Evolutionary conservation across 2,329 filamentous ascomycete genomes (phyloP).

Genomic region (Neopestalotiopsis clavispora): DNA sequence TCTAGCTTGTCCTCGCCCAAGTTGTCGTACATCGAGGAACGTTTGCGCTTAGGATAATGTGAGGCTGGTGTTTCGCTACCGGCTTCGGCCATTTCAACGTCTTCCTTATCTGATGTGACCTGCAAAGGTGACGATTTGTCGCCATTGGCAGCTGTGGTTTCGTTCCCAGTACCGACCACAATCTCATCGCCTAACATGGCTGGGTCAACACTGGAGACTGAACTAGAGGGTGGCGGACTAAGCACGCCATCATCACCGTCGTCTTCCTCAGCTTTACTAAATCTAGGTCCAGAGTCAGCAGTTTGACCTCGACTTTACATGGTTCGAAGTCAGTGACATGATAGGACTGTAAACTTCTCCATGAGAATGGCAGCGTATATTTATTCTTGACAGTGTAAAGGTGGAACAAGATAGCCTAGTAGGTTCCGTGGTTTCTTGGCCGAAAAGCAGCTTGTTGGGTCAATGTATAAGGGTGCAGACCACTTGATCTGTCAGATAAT

Average conservation of each 20-base stretch:
- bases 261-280: constrained; percentile 36
- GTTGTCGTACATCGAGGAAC: constrained; percentile 54
- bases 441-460: no score
- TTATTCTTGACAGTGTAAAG: no score
- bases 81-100: constrained; percentile 48
- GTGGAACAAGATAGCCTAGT: no score
- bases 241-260: constrained; percentile 46
- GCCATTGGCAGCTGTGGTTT: constrained; percentile 39
- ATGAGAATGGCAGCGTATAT: no score
- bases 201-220: constrained; percentile 44
- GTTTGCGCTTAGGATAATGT: constrained; percentile 61
- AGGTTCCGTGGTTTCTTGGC: no score
- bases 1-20: constrained; percentile 54
- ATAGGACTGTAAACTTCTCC: background rate
- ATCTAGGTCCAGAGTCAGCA: background rate
- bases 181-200: constrained; percentile 57
- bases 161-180: constrained; percentile 46
- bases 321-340: background rate
- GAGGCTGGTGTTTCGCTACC: constrained; percentile 42
- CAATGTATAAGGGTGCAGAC: no score
- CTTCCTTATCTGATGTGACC: constrained; percentile 43
- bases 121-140: constrained; percentile 40
- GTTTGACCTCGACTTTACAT: constrained; percentile 8
- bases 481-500: no score
- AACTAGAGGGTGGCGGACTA: constrained; percentile 47